Base-by-base conservation (phyloP, 176 grass and related monocot species). In the Miscanthus lutarioriparius region DNA sequence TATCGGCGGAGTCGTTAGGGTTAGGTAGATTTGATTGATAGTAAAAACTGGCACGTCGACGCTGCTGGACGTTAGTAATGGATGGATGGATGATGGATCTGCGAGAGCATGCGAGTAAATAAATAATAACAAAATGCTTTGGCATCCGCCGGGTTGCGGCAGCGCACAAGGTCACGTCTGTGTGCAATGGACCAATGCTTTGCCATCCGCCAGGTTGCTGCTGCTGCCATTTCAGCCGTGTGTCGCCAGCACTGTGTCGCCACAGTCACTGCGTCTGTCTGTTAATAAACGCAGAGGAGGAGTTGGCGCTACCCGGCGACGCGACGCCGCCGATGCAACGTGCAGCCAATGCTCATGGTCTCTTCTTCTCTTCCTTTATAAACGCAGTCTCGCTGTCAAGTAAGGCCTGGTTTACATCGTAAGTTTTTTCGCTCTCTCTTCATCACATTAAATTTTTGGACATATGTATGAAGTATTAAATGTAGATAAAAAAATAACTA, bases 301-400 rank as follows among this genome's bases (percentile, higher is more conserved):
- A 36, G 67, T 16, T 66, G 39, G 65, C 51, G 20, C 39, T 44
- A 72, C 8, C 4, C 64, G 45, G 61, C 39, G 47, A 77, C 32
- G 44, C 51, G 16, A 39, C 41, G 64, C 86, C 28, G 70, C 37
- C 63, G 86, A 82, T 28, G 79, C 23, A 81, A 87, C 47, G 62
- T 54, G 85, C 62, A 45, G 15, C 61, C 39, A 45, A 56, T 38
- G 48, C 25, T 6, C 39, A 36, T 33, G 33, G 23, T 19, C 54
- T 67, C 39, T 40, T 67, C 39, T 40, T 40, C 39, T 9, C 44
- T 14, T 3, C 41, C 41, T 44, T 44, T 44, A 3, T 44, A 44
- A 44, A 44, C 2, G 9, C 9, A 44, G 2, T 44, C 41, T 44
- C 41, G 41, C 36, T 37, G 36, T 37, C 36, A 37, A 37, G 36